phyloP scores from a whole-genome alignment of 768 basidiomycete genomes.

The Boletus bicolor region DNA sequence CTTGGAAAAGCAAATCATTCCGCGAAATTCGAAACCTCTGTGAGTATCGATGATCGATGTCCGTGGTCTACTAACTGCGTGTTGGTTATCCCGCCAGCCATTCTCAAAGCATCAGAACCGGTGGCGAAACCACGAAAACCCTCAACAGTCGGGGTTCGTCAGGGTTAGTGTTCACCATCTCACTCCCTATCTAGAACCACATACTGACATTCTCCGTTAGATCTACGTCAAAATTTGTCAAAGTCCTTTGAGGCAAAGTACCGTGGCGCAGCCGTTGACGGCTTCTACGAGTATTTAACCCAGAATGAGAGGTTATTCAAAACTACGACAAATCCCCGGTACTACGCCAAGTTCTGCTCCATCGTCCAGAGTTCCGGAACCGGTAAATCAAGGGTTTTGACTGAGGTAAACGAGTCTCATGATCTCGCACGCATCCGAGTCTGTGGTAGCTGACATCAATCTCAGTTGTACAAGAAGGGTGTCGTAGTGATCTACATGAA shows the following conservation, averaged over 20 bases:
- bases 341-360: background rate
- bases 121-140: background rate
- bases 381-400: conserved; percentile 11
- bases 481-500: conserved; percentile 18
- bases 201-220: background rate
- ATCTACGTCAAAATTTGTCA: too few relatives aligned
- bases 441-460: background rate
- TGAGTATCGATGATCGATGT: too few relatives aligned
- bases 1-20: background rate
- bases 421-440: too few relatives aligned
- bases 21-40: background rate
- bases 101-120: background rate
- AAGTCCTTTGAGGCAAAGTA: too few relatives aligned
- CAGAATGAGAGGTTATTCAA: conserved; percentile 8
- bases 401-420: background rate
- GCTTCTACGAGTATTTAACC: conserved; percentile 20
- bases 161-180: background rate
- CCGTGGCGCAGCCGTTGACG: conserved; percentile 2
- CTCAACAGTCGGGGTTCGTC: too few relatives aligned
- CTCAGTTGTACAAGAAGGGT: background rate
- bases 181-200: background rate
- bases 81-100: too few relatives aligned
- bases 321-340: background rate
- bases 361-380: conserved; percentile 16
- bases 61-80: too few relatives aligned